These are phyloP conservation scores for Podaxis sp. DNA, from an alignment of 768 basidiomycete genomes.

Conservation along the genomic window DNA sequence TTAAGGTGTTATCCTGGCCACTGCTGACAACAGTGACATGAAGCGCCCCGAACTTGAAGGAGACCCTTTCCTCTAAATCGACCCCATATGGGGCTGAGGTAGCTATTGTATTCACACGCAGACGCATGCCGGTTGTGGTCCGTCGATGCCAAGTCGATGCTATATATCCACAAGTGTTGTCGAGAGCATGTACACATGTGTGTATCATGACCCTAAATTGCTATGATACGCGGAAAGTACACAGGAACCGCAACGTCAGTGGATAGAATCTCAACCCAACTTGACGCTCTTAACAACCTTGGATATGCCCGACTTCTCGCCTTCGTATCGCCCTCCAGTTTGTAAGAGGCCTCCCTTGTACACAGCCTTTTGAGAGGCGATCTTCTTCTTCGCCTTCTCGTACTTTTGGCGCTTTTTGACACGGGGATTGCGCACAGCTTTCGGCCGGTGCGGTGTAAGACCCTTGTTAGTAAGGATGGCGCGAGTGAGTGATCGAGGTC, in stretches of 20 bases:
- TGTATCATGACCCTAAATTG: too few species aligned
- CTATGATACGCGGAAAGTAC: too few species aligned
- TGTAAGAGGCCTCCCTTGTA: slow-evolving; percentile 84
- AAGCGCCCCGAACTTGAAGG: background rate
- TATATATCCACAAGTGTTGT: background rate
- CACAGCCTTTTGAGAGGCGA: slow-evolving; percentile 87
- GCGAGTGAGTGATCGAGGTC: slow-evolving; percentile 86
- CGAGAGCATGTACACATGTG: too few species aligned
- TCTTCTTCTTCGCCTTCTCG: slow-evolving; percentile 93
- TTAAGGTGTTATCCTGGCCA: background rate
- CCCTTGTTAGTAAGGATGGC: slow-evolving; percentile 94
- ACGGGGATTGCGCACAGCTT: slow-evolving; percentile 91
- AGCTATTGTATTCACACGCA: background rate
- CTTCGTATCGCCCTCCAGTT: slow-evolving; percentile 74
- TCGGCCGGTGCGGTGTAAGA: slow-evolving; percentile 86
- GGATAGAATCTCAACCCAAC: slow-evolving; percentile 42
- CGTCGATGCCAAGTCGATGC: background rate
- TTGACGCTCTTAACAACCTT: slow-evolving; percentile 86
- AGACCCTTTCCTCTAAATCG: background rate
- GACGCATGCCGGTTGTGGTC: background rate
- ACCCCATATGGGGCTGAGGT: background rate
- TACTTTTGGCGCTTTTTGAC: slow-evolving; percentile 95
- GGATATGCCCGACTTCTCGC: slow-evolving; percentile 92
- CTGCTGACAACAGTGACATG: background rate
- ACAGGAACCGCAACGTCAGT: too few species aligned